Conservation (phyloP, 202 grass and related monocot genomes). For the Setaria viridis region DNA sequence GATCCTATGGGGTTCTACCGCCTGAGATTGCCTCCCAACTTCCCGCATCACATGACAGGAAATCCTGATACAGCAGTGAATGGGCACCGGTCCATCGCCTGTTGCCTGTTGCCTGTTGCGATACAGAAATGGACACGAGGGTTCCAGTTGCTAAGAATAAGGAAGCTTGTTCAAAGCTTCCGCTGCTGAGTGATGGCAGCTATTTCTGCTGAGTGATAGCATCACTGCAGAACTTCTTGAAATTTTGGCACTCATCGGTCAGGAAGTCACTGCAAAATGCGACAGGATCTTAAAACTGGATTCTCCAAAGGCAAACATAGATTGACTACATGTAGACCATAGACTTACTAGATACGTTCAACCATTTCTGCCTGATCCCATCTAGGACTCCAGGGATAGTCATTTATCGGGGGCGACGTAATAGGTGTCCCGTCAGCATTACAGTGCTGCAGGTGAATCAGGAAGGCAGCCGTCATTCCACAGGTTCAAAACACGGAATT, state of each 20-base stretch:
- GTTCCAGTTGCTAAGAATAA: background rate
- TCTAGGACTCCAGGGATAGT: constrained; percentile 99
- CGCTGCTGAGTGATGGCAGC: background rate
- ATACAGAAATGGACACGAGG: background rate
- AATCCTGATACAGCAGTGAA: constrained; percentile 6
- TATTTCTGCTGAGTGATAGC: constrained; percentile 51
- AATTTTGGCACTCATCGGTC: constrained; percentile 77
- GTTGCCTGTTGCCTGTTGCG: background rate
- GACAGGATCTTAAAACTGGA: background rate
- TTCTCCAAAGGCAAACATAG: background rate
- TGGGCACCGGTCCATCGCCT: background rate
- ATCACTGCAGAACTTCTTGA: constrained; percentile 93
- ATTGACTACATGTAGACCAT: constrained; percentile 12
- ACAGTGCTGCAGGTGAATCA: constrained; percentile 69
- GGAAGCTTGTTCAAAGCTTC: constrained; percentile 6
- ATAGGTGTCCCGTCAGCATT: constrained; percentile 70
- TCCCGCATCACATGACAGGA: background rate
- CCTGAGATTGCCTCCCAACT: constrained; percentile 8
- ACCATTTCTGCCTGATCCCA: constrained; percentile 76
- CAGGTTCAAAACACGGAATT: background rate
- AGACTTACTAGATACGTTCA: constrained; percentile 88
- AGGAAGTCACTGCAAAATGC: constrained; percentile 73
- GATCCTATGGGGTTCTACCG: background rate
- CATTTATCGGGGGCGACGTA: constrained; percentile 68
- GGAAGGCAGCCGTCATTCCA: background rate